A percentile compares a stretch with the other conserved stretches of the same genome.
Conservation (phyloP, 495 filamentous ascomycete species). For the Aspergillus campestris region DNA sequence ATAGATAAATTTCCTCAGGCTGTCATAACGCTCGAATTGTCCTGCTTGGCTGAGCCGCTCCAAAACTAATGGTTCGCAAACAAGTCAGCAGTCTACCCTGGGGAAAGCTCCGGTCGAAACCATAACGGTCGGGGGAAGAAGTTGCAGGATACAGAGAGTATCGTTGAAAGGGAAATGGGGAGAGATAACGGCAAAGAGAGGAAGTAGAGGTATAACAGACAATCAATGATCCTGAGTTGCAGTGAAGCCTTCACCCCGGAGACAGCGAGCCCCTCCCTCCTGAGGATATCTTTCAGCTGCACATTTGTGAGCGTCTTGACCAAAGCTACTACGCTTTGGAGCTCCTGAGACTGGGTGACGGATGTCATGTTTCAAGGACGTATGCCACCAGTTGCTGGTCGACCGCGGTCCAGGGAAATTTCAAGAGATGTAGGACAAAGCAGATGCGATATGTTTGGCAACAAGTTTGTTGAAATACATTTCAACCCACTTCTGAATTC, state of each 20-base stretch:
- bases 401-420: not conserved
- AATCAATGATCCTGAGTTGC: constrained; percentile 63
- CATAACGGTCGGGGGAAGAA: not conserved
- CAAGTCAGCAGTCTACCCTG: constrained; percentile 1
- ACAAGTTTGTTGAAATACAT: constrained; percentile 14
- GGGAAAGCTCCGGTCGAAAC: not conserved
- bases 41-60: constrained; percentile 28
- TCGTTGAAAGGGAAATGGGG: not conserved
- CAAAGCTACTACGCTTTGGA: constrained; percentile 31
- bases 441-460: constrained; percentile 3
- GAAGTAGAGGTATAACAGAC: constrained; percentile 45
- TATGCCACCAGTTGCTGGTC: not conserved
- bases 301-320: constrained; percentile 59
- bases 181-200: not conserved
- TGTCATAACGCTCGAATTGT: constrained; percentile 25
- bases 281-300: constrained; percentile 66
- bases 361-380: constrained; percentile 33
- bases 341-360: constrained; percentile 30
- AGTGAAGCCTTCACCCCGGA: constrained; percentile 75
- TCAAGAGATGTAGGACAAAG: constrained; percentile 10
- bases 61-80: constrained; percentile 18
- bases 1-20: constrained; percentile 24
- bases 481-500: constrained; percentile 5
- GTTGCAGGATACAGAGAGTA: not conserved
- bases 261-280: constrained; percentile 56